Evolutionary conservation across 257 asterid genomes (phyloP), one percentile per base, ranked within the genome.

Genomic region (Solanum chilense): DNA sequence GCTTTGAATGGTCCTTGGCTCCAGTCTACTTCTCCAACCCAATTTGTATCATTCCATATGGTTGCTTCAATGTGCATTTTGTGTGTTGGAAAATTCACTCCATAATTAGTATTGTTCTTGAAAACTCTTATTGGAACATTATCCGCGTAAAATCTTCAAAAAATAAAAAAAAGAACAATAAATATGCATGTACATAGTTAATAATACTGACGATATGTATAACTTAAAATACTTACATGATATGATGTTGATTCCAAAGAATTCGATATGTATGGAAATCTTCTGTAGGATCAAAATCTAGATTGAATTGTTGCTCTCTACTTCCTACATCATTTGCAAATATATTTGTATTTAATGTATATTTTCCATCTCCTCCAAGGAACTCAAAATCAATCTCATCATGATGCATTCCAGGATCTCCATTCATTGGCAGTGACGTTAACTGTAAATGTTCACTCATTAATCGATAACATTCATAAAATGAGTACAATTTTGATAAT

Each of bases 361-460:
- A 80, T 25, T 41, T 29, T 0, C 82, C 86, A 66, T 29, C 31
- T 23, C 76, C 85, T 12, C 91, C 91, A 23, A 87, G 45, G 18
- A 90, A 85, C 85, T 90, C 92, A 64, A 90, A 58, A 80, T 89
- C 92, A 74, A 90, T 37, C 82, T 90, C 92, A 75, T 85, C 89
- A 42, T 89, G 91, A 31, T 35, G 33, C 8, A 4, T 29, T 2
- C 27, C 41, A 3, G 76, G 9, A 31, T 20, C 2, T 27, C 49
- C 20, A 33, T 81, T 33, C 13, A 6, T 8, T 73, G 60, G 44
- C 3, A 31, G 27, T 47, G 76, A 73, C 1, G 81, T 86, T 73
- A 90, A 39, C 92, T 90, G 73, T 74, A 83, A 87, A 60, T 8
- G 66, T n/a, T 16, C 82, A 39, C 6, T 5, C 8, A 39, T 47